Evolutionary conservation across 176 grass and related monocot genomes (phyloP).

Genomic region (Oryza punctata): DNA sequence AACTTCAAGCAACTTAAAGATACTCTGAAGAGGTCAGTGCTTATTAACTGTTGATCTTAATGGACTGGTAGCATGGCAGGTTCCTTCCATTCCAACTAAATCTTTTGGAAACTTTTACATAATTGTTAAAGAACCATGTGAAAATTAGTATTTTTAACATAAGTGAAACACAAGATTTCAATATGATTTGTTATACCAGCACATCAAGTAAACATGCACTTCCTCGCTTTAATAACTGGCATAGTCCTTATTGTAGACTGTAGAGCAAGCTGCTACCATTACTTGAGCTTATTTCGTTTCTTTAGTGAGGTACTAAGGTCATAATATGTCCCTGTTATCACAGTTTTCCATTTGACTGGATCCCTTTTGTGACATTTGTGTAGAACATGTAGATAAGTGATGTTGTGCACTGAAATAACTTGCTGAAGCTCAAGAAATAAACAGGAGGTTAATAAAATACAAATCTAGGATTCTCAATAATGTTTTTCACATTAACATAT

Average conservation of each 20-base stretch:
- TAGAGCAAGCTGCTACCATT: too few relatives aligned
- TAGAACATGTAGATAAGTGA: slow-evolving; percentile 37
- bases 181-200: not conserved
- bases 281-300: not conserved
- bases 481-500: slow-evolving; percentile 41
- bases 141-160: not conserved
- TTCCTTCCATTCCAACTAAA: slow-evolving; percentile 11
- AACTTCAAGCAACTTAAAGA: slow-evolving; percentile 54
- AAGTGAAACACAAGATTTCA: not conserved
- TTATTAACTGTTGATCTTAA: slow-evolving; percentile 31
- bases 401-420: slow-evolving; percentile 21
- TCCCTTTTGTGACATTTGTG: slow-evolving; percentile 13
- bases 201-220: slow-evolving; percentile 15
- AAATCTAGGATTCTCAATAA: slow-evolving; percentile 42
- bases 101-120: not conserved
- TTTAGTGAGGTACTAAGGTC: not conserved
- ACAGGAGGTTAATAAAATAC: slow-evolving; percentile 41
- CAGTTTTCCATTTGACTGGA: not conserved
- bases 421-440: slow-evolving; percentile 38
- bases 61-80: not conserved
- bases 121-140: not conserved
- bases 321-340: not conserved
- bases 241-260: not conserved
- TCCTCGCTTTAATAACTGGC: not conserved
- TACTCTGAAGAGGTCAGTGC: slow-evolving; percentile 55